These are phyloP conservation scores for Ceratobasidium sp. DNA, from an alignment of 1,284 basidiomycete species.

Conservation along the genomic window DNA sequence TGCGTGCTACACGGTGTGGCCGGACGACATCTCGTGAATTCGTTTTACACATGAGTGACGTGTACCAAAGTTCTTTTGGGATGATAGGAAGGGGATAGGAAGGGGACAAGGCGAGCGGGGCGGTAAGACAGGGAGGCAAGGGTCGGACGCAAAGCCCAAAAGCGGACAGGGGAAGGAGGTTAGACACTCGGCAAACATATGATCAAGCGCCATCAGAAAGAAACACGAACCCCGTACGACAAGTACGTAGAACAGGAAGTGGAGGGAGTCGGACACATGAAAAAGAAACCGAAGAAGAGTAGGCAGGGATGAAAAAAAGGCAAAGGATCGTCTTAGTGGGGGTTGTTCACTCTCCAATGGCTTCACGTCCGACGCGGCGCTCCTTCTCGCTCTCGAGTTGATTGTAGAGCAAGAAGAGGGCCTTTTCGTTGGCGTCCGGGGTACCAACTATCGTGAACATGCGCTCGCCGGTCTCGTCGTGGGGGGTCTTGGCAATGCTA, in stretches of 20 bases:
- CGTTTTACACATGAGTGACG: slow-evolving; percentile 38
- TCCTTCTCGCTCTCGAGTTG: slow-evolving; percentile 97
- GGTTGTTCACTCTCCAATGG: slow-evolving; percentile 47
- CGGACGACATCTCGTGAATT: slow-evolving; percentile 33
- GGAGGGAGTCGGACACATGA: neutral
- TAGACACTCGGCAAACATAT: slow-evolving; percentile 16
- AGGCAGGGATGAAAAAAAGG: neutral
- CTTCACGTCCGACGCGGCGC: slow-evolving; percentile 82
- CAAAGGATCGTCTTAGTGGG: neutral
- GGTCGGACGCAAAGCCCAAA: neutral
- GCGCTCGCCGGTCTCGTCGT: slow-evolving; percentile 97
- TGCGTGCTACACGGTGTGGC: neutral
- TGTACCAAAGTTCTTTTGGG: slow-evolving; percentile 35
- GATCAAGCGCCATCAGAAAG: slow-evolving; percentile 13
- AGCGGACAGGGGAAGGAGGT: neutral
- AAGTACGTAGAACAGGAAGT: neutral
- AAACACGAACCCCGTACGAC: neutral
- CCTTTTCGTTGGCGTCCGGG: slow-evolving; percentile 96
- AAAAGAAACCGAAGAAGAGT: neutral
- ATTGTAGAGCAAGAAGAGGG: slow-evolving; percentile 96
- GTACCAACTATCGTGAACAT: slow-evolving; percentile 99
- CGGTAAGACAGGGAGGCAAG: neutral
- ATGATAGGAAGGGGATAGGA: slow-evolving; percentile 8
- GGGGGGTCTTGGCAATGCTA: slow-evolving; percentile 97
- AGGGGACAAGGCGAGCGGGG: neutral